Base-by-base conservation (phyloP, 192 early-diverging fungal species). In the Mortierella alpina region DNA sequence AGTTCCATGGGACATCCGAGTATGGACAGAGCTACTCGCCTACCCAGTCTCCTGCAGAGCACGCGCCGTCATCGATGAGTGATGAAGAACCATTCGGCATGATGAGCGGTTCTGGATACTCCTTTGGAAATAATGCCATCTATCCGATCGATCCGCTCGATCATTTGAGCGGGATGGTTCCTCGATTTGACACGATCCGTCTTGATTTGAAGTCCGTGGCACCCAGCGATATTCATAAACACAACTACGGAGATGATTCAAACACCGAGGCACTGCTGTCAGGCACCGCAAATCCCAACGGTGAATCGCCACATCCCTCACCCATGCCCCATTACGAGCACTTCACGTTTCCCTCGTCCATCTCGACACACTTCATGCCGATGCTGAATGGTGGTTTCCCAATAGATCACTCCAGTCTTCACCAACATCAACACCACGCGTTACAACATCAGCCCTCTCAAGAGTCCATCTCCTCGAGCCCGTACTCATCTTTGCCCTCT, bases 291-390 rank as follows among this genome's bases (percentile, higher is more conserved):
- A 74, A 69, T 18, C 72, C 83, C 9, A 75, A 73, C 18, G 72
- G 71, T 22, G 71, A 70, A 44, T 82, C 72, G 1, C 79, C 83
- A 12, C 61, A 73, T 10, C 59, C 79, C 9, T 82, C 83, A 7
- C 68, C 77, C 12, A 69, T 82, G 64, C 66, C 59, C n/a, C 77
- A 81, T 22, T 79, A 80, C 45, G 72, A 80, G 49, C 72, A 80
- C 17, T 72, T 76, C 44, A 75, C 74, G 3, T 82, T 76, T 70
- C 60, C 73, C 0, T 59, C 77, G 0, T 85, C 73, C n/a, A 73
- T 84, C 53, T 75, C 70, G 52, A 72, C 61, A 5, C 65, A 84
- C 46, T 74, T 75, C 52, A 71, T 70, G 63, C 64, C 64, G 8
- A 67, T 74, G 55, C 46, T 78, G 49, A 58, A 59, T 5, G 55